These are phyloP conservation scores for Corrigiola litoralis DNA, from an alignment of 179 eudicot genomes.

Conservation along the genomic window DNA sequence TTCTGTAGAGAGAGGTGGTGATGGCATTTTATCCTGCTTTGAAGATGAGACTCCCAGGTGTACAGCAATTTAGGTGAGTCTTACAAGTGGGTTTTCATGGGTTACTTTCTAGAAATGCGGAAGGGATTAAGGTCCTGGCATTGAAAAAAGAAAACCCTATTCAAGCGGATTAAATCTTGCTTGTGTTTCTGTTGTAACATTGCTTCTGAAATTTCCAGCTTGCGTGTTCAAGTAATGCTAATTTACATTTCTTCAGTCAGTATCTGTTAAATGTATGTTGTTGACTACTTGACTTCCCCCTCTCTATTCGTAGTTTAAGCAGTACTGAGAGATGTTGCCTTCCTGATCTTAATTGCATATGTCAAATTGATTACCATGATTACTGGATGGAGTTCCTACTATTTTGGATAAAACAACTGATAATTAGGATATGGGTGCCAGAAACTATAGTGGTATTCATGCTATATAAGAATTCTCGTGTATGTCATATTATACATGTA, in stretches of 20 bases:
- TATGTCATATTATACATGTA: slow-evolving; percentile 21
- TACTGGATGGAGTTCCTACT: too few relatives aligned
- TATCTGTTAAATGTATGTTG: too few relatives aligned
- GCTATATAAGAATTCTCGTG: slow-evolving; percentile 8
- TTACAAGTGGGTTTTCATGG: slow-evolving; percentile 10
- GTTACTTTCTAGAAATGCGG: not conserved
- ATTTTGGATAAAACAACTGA: too few relatives aligned
- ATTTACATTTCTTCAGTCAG: not conserved
- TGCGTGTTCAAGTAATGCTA: not conserved
- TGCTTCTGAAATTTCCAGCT: not conserved
- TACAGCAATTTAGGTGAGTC: slow-evolving; percentile 33
- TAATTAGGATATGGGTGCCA: too few relatives aligned
- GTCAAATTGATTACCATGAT: too few relatives aligned
- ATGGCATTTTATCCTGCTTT: slow-evolving; percentile 16
- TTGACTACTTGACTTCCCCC: too few relatives aligned
- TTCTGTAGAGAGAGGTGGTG: slow-evolving; percentile 19
- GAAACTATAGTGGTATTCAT: too few relatives aligned
- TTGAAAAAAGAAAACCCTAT: not conserved
- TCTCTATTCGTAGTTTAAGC: too few relatives aligned
- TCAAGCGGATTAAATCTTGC: slow-evolving; percentile 5
- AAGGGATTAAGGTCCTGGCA: slow-evolving; percentile 2
- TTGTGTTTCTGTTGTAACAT: slow-evolving; percentile 11
- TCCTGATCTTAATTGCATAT: too few relatives aligned
- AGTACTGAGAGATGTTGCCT: too few relatives aligned
- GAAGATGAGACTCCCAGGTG: slow-evolving; percentile 12